Base-by-base conservation (phyloP, 1,284 basidiomycete species). In the Cryptococcus sp. region DNA sequence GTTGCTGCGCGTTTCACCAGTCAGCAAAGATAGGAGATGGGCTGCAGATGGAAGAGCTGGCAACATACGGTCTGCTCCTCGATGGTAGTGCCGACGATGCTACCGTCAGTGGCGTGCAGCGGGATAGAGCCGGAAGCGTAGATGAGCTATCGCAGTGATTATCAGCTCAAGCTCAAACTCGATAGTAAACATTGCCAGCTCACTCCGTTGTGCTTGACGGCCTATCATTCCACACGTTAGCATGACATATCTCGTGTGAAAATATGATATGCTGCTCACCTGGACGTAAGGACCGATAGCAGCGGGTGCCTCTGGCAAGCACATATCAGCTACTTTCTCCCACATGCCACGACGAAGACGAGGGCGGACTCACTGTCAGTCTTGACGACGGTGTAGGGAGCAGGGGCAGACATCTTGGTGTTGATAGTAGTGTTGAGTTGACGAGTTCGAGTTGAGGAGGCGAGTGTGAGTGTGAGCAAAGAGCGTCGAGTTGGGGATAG, bases 121-220 rank as follows among this genome's bases (percentile, higher is more conserved):
- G 92, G 90, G 70, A 98, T 90, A 72, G 88, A 90, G 54, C 95
- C 95, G 6, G 91, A 95, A 50, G 87, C 83, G 81, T 94, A 97
- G 66, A 96, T 85, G 56, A 93, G 61, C 77, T 77, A 49, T 25
- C 6, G 25, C 25, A 8, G 35, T 35, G 10, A 1, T 35, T 46
- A 19, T 54, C 30, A 54, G 45, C 20, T 22, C 38, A 10, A 35
- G 19, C 42, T 53, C 19, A 23, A 27, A 8, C 25, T 5, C 4
- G 45, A 3, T 13, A 25, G 3, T 10, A 8, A 4, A 3, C 16
- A 38, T 7, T 39, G 11, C n/a, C 50, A 40, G 60, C 77, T 58
- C 59, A 79, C 83, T 67, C 90, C 86, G 59, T 91, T 91, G 65
- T 86, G 84, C 72, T 89, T 90, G 79, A 93, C 85, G 10, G 89